Percentiles rank a stretch among this genome's conserved stretches.
phyloP scores from a whole-genome alignment of 2,329 filamentous ascomycete species.

The Phoma sp. region DNA sequence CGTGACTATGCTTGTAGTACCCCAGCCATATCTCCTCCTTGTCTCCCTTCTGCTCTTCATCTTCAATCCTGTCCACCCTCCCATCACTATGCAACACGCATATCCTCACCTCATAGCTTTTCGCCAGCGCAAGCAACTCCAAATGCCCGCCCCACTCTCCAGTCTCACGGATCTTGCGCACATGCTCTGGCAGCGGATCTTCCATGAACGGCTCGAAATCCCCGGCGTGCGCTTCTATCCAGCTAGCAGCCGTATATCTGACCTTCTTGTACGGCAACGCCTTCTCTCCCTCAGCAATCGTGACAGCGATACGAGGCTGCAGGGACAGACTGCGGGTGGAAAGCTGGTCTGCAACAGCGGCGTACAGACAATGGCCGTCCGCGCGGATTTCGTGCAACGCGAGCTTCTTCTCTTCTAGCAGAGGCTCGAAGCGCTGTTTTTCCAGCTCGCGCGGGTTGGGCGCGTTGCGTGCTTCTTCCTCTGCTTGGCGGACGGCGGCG shows the following conservation, averaged over 20 bases:
- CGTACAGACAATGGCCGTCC: slow-evolving; percentile 95
- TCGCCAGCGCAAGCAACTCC: slow-evolving; percentile 84
- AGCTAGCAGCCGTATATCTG: slow-evolving; percentile 74
- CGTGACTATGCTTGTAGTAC: slow-evolving; percentile 93
- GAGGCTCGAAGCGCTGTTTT: slow-evolving; percentile 67
- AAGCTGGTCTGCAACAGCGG: slow-evolving; percentile 87
- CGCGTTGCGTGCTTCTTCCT: slow-evolving; percentile 69
- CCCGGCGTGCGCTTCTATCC: slow-evolving; percentile 74
- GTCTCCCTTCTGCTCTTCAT: slow-evolving; percentile 52
- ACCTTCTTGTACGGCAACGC: slow-evolving; percentile 66
- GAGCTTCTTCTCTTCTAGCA: slow-evolving; percentile 69
- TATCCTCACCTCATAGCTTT: slow-evolving; percentile 79
- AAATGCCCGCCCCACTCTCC: slow-evolving; percentile 96
- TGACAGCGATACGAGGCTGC: slow-evolving; percentile 43
- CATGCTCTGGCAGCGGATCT: slow-evolving; percentile 75
- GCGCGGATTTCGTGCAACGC: slow-evolving; percentile 80
- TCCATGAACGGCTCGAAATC: slow-evolving; percentile 90
- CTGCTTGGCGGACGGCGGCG: slow-evolving; percentile 70
- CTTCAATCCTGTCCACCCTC: slow-evolving; percentile 75
- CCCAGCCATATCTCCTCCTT: slow-evolving; percentile 81
- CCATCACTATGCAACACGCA: slow-evolving; percentile 84
- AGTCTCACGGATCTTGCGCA: slow-evolving; percentile 79
- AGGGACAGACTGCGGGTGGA: slow-evolving; percentile 49
- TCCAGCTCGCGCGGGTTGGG: slow-evolving; percentile 49
- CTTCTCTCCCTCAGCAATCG: slow-evolving; percentile 24